Conservation (phyloP, 768 basidiomycete species). For the Pleurotus giganteus region DNA sequence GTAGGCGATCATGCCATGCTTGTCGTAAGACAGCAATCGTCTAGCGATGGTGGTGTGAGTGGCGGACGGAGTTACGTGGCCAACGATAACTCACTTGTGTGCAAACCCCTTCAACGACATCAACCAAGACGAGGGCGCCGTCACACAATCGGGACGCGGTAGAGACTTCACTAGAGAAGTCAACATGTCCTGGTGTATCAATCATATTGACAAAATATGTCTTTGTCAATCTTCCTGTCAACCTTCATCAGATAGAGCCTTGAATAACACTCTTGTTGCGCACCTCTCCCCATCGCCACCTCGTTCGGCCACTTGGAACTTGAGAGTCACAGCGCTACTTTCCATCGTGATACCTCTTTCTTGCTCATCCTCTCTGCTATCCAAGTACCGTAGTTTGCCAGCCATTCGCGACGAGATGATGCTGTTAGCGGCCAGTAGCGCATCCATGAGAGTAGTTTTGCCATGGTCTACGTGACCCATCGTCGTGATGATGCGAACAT, state of each 20-base stretch:
- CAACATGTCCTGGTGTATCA: constrained; percentile 98
- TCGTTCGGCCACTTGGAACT: constrained; percentile 77
- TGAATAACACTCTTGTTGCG: constrained; percentile 20
- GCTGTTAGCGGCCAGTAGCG: constrained; percentile 93
- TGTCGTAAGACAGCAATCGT: constrained; percentile 94
- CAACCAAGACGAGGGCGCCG: constrained; percentile 92
- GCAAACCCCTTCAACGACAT: constrained; percentile 97
- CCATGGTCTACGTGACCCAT: constrained; percentile 95
- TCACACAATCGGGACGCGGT: constrained; percentile 92
- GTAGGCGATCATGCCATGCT: constrained; percentile 87
- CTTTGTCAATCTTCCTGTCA: constrained; percentile 52
- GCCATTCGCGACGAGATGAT: constrained; percentile 95
- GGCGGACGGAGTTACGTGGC: not conserved
- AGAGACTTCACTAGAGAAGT: constrained; percentile 97
- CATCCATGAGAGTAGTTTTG: constrained; percentile 94
- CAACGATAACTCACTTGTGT: constrained; percentile 67
- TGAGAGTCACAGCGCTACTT: constrained; percentile 88
- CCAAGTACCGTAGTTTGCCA: constrained; percentile 93
- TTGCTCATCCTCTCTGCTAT: constrained; percentile 95
- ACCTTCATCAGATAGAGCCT: constrained; percentile 29
- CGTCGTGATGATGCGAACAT: constrained; percentile 79
- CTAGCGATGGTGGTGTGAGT: constrained; percentile 34
- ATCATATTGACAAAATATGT: constrained; percentile 93
- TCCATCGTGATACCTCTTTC: constrained; percentile 99
- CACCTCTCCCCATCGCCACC: constrained; percentile 50